Base-by-base conservation (phyloP, 768 basidiomycete species). In the Lentinula detonsa region DNA sequence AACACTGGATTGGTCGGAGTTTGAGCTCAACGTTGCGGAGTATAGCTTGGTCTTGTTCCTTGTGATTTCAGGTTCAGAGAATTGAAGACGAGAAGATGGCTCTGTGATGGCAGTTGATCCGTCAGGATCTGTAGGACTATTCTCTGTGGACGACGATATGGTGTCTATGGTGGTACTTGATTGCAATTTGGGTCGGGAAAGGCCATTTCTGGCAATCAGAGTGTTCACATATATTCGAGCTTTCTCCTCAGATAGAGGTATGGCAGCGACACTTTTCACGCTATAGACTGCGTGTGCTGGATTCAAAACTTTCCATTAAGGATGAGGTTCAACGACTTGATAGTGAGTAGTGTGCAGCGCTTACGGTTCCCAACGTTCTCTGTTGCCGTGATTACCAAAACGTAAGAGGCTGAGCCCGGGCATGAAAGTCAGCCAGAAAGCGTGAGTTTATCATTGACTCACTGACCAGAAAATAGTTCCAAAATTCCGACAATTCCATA, bases 401-500 rank as follows among this genome's bases (percentile, higher is more conserved):
- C 73, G 75, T 92, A 87, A 8, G 91, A 88, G 39, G 82, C 92
- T 93, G 60, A 3, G 13, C 16, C 46, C 16, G 8, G 3, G 31
- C n/a, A 16, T 50, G 33, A 62, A 16, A 21, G 33, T 57, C 43
- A 49, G 55, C 62, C 46, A 57, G 63, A 50, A 61, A 55, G 31
- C 43, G 57, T 6, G 48, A 62, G 61, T 63, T 46, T 35, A 46
- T 59, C 61, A 51, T 51, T 37, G 28, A 28, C 23, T 45, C 33
- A 72, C 76, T 61, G 73, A 93, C 91, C 83, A 67, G 86, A 81
- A 68, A 86, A 90, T 23, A 94, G 72, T 62, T 86, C 84, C 62
- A 94, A 68, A 16, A 90, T 75, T 15, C 91, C 91, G 48, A 93
- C 75, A 64, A 94, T 83, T 11, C 91, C 92, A 70, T 91, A 87